Base-by-base conservation (phyloP, 129 eudicot species). In the Chrysanthemum seticuspe region DNA sequence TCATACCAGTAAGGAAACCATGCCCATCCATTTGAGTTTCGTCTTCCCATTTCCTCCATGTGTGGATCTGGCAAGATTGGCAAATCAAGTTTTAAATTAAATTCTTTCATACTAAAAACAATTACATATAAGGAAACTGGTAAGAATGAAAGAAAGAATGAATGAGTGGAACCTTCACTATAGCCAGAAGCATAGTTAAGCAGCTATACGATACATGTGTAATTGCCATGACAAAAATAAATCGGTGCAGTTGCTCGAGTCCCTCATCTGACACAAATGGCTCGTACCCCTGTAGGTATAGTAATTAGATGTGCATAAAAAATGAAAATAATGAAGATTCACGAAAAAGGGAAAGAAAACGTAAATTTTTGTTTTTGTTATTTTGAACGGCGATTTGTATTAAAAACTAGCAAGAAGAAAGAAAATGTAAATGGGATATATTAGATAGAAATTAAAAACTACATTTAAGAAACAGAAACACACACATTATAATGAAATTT, bases 11-110 rank as follows among this genome's bases (percentile, higher is more conserved):
- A 82, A 92, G 74, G 34, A 83, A 58, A 84, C 84, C 88, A 71
- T 82, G 82, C 11, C 78, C 87, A 77, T 89, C 96, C 88, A 80
- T 80, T 51, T 82, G 89, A 65, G 98, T 95, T 47, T 92, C 90
- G 40, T 89, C 92, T 79, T 92, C 98, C 98, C 98, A 92, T 66
- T 16, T 65, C 68, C 96, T 89, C 98, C 98, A 92, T 58, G 79
- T 84, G 77, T 84, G 98, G 36, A 92, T 82, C 98, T 92, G 81
- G 52, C 45, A 16, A 71, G 58, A 68, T 66, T 67, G 23, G 34
- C 72, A 60, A 71, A 9, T 29, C 13, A 36, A 7, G 14, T 63
- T 53, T 9, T 52, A 64, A 16, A 74, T 53, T n/a, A 54, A 53
- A 40, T 15, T 23, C 18, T 56, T 16, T n/a, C 59, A 15, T 10